Evolutionary conservation across 495 filamentous ascomycete genomes (phyloP), one percentile per base, ranked within the genome.

Genomic region (Mytilinidion resinicola): DNA sequence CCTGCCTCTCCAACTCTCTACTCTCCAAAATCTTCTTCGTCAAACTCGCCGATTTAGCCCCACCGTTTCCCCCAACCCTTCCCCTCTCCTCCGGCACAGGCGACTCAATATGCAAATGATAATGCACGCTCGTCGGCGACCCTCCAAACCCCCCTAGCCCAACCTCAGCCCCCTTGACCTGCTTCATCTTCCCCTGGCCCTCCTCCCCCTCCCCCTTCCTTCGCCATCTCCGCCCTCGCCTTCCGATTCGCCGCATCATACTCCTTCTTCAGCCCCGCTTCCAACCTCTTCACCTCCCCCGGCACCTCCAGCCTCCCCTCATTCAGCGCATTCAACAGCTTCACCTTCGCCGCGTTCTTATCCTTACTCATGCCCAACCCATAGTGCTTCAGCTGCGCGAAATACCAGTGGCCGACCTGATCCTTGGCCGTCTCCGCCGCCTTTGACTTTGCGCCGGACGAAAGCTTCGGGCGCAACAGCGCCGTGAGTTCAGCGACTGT

Each of bases 321-420:
- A 48, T 77, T 77, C 49, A 83, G 59, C 17, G 77, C 77, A 55
- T 82, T 77, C 34, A 76, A 72, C 5, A 85, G 69, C 33, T 80
- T 68, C 74, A 80, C 78, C 66, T 81, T 78, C 19, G 82, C 80
- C 0, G 74, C 75, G 5, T 77, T 77, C 63, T 84, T 82, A 33
- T 71, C 72, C 62, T 79, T 80, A 38, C 78, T 80, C 0, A 72
- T 72, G 14, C 67, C 72, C 0, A 85, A 66, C 4, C 80, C 80
- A 68, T 83, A 83, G 53, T 85, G 80, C 3, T 82, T 63, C 19
- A 83, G 72, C 53, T 85, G 80, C 3, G 81, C 81, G 54, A 79
- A 76, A 51, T 80, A 84, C 77, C 76, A 84, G 55, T 81, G 79
- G 7, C 70, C 76, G 0, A 77, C 73, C 33, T 72, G 73, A 63